A percentile compares a stretch with the other conserved stretches of the same genome.
Conservation (phyloP, 257 asterid genomes). For the Solanum piurae region DNA sequence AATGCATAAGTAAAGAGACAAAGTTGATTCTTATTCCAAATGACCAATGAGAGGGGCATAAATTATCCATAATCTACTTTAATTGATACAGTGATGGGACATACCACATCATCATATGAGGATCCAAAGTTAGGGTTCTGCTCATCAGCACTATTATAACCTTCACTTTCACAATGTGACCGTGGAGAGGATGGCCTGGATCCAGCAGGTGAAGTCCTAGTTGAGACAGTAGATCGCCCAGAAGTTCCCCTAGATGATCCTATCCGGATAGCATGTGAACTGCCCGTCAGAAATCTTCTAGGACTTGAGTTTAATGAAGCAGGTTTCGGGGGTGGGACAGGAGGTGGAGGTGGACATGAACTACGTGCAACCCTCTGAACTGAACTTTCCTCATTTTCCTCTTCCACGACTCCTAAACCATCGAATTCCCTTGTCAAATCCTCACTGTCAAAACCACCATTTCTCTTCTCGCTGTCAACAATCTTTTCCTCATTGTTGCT, state of each 20-base stretch:
- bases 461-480: slow-evolving; percentile 24
- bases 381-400: slow-evolving; percentile 54
- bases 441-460: slow-evolving; percentile 35
- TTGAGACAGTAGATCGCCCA: slow-evolving; percentile 56
- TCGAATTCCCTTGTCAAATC: slow-evolving; percentile 25
- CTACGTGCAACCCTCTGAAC: slow-evolving; percentile 37
- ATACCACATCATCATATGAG: slow-evolving; percentile 79
- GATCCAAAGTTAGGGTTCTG: slow-evolving; percentile 59
- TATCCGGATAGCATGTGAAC: slow-evolving; percentile 37
- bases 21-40: neutral
- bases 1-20: neutral
- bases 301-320: slow-evolving; percentile 35
- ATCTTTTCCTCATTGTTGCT: slow-evolving; percentile 23
- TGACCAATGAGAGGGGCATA: neutral
- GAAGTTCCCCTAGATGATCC: slow-evolving; percentile 66
- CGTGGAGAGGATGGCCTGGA: slow-evolving; percentile 98
- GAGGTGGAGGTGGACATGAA: slow-evolving; percentile 95
- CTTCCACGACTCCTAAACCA: slow-evolving; percentile 37
- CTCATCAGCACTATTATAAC: slow-evolving; percentile 96
- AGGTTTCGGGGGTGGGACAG: slow-evolving; percentile 89
- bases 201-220: slow-evolving; percentile 75
- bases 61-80: neutral
- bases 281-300: slow-evolving; percentile 37
- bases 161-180: slow-evolving; percentile 86
- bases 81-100: slow-evolving; percentile 13